Evolutionary conservation across 768 basidiomycete genomes (phyloP).

Genomic region (Amanita polypyramis): DNA sequence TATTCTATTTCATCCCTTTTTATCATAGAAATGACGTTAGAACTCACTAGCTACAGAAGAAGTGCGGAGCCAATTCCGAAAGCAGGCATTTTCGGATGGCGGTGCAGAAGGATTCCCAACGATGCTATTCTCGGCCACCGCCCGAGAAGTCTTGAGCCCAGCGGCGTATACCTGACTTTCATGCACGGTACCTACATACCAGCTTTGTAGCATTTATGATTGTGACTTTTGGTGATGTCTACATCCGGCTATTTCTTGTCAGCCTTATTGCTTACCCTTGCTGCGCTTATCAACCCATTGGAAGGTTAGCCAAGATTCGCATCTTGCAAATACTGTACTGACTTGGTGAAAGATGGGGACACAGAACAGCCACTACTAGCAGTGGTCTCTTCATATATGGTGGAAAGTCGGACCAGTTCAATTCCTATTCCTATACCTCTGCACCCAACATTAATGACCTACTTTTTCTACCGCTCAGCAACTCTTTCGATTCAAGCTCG

Average conservation of each 20-base stretch:
- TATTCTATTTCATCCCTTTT: too few relatives aligned
- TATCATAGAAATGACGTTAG: too few relatives aligned
- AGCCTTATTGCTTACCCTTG: background rate
- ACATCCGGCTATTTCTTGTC: background rate
- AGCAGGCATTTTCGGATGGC: background rate
- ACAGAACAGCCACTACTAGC: slow-evolving; percentile 50
- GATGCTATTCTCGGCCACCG: background rate
- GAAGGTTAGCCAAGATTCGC: slow-evolving; percentile 1
- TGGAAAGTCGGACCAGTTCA: slow-evolving; percentile 66
- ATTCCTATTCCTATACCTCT: slow-evolving; percentile 59
- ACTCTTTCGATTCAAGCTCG: slow-evolving; percentile 43
- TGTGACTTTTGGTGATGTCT: background rate
- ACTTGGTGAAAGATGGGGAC: slow-evolving; percentile 62
- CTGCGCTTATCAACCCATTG: background rate
- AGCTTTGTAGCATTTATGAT: background rate
- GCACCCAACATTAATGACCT: slow-evolving; percentile 68
- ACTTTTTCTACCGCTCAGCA: slow-evolving; percentile 53
- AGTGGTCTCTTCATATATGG: slow-evolving; percentile 65
- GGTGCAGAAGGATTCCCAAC: background rate
- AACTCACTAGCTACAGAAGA: too few relatives aligned
- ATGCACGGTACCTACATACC: background rate
- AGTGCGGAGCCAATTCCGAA: too few relatives aligned
- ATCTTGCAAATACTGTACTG: background rate
- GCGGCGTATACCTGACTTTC: background rate
- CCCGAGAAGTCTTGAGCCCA: background rate